Percentiles rank a stretch among this genome's conserved stretches.
phyloP scores from a whole-genome alignment of 352 stramenopile genomes.

The Globisporangium ultimum region DNA sequence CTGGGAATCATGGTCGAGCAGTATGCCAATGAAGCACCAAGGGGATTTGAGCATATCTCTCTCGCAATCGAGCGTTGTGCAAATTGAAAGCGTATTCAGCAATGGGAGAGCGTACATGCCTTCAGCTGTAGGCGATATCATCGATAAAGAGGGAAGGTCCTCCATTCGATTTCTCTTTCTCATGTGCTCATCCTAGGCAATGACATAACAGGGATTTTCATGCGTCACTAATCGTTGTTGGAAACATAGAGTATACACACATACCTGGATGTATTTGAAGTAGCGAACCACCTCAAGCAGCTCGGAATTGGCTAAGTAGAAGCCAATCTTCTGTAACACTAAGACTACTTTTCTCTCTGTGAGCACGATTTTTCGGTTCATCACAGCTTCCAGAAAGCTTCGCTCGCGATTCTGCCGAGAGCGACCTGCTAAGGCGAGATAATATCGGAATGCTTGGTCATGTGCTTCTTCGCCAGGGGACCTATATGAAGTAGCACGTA shows the following conservation, averaged over 20 bases:
- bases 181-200: slow-evolving; percentile 41
- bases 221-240: background rate
- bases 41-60: slow-evolving; percentile 16
- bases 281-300: slow-evolving; percentile 39
- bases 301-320: slow-evolving; percentile 48
- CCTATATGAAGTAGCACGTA: slow-evolving; percentile 1
- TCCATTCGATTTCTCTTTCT: slow-evolving; percentile 51
- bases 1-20: slow-evolving; percentile 61
- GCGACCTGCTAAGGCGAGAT: slow-evolving; percentile 44
- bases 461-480: slow-evolving; percentile 55
- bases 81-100: slow-evolving; percentile 38
- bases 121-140: slow-evolving; percentile 32
- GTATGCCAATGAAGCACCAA: slow-evolving; percentile 52
- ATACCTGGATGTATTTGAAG: slow-evolving; percentile 51
- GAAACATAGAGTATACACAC: background rate
- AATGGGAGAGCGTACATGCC: slow-evolving; percentile 49
- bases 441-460: slow-evolving; percentile 54
- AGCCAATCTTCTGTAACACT: slow-evolving; percentile 53
- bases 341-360: slow-evolving; percentile 52
- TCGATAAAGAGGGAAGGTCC: slow-evolving; percentile 55
- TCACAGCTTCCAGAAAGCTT: slow-evolving; percentile 56
- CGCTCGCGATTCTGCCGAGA: slow-evolving; percentile 45
- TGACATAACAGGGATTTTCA: background rate
- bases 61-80: slow-evolving; percentile 33
- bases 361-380: slow-evolving; percentile 57